phyloP scores from a whole-genome alignment of 1,284 basidiomycete genomes.

The Cutaneotrichosporon spelunceum region DNA sequence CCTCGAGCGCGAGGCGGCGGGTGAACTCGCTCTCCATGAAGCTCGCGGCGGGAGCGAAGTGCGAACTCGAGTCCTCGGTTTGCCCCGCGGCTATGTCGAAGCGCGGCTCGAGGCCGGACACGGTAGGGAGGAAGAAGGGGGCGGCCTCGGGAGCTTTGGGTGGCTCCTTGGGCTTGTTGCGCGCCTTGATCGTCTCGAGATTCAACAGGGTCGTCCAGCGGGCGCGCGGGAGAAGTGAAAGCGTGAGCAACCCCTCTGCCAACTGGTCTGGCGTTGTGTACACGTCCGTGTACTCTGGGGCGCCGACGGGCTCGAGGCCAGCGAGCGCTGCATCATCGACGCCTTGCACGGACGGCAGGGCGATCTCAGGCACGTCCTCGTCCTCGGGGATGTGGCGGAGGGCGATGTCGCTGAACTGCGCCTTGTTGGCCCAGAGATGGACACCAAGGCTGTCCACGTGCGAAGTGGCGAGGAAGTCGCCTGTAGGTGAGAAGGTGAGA shows the following conservation, averaged over 20 bases:
- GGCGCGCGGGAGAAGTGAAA: conserved; percentile 86
- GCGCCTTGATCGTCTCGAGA: conserved; percentile 91
- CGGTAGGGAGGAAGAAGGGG: conserved; percentile 93
- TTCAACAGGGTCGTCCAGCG: conserved; percentile 96
- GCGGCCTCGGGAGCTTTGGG: conserved; percentile 92
- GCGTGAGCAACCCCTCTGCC: conserved; percentile 78
- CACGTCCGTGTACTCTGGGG: conserved; percentile 60
- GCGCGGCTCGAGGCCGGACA: conserved; percentile 75
- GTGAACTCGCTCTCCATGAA: conserved; percentile 71
- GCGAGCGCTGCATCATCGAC: conserved; percentile 66
- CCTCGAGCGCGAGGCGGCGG: conserved; percentile 62
- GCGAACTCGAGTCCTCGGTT: conserved; percentile 54
- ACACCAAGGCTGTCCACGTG: conserved; percentile 93
- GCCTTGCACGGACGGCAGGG: conserved; percentile 80
- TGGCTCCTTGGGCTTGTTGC: conserved; percentile 93
- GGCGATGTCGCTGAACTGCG: conserved; percentile 83
- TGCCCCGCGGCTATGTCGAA: conserved; percentile 60
- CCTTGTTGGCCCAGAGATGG: conserved; percentile 94
- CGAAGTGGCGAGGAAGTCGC: conserved; percentile 91
- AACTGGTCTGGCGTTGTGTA: conserved; percentile 83
- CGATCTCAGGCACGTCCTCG: conserved; percentile 65
- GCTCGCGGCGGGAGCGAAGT: conserved; percentile 58
- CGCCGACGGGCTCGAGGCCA: conserved; percentile 60
- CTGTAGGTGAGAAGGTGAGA: conserved; percentile 86
- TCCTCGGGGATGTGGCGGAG: conserved; percentile 71